Percentiles rank a stretch among this genome's conserved stretches.
These are phyloP conservation scores for Vaccinium vitisidaea DNA, from an alignment of 148 eudicot species.

Conservation along the genomic window DNA sequence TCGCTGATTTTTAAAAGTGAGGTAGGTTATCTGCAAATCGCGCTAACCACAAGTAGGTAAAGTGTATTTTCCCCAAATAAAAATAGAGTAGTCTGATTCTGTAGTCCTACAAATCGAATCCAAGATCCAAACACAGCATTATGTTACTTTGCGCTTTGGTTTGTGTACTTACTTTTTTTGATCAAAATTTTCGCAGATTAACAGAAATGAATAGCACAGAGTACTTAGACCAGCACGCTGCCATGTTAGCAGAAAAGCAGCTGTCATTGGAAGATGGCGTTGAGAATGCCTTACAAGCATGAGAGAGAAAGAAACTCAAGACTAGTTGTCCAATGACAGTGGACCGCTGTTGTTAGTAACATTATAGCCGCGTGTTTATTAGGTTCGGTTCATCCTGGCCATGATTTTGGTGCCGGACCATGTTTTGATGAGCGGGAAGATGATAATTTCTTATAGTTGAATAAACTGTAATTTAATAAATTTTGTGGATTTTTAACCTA, in stretches of 20 bases:
- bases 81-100: no score
- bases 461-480: neutral
- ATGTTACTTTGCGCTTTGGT: neutral
- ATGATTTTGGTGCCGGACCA: neutral
- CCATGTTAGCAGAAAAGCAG: constrained; percentile 42
- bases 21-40: no score
- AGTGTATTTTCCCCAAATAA: no score
- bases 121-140: neutral
- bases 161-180: neutral
- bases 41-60: no score
- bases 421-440: neutral
- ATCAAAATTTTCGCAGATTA: constrained; percentile 43
- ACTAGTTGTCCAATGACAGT: neutral
- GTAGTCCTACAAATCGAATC: neutral
- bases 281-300: constrained; percentile 16
- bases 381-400: neutral
- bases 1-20: no score
- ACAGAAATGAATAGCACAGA: constrained; percentile 95
- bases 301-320: constrained; percentile 7
- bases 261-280: neutral
- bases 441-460: neutral
- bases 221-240: constrained; percentile 78
- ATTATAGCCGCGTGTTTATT: neutral
- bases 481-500: neutral
- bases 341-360: neutral